Base-by-base conservation (phyloP, 202 grass and related monocot species). In the Panicum virgatum region DNA sequence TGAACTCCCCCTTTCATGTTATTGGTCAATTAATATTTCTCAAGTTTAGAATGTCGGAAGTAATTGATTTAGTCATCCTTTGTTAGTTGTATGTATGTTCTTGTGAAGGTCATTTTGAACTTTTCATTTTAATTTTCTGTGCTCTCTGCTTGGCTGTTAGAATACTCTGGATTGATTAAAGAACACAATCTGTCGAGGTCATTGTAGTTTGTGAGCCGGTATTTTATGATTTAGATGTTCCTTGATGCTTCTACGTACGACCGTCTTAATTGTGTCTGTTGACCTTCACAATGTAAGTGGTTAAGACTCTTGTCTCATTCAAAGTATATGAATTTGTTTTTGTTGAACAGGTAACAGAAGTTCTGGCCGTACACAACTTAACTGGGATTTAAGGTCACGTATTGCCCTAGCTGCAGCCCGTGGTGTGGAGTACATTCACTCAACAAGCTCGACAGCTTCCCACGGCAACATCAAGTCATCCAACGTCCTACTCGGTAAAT, bases 381-480 rank as follows among this genome's bases (percentile, higher is more conserved):
- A 95, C 72, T 92, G 82, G 93, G 63, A 81, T 18, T 66, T 69
- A 60, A 92, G 90, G 66, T 81, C 85, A 67, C 83, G 51, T 79
- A 90, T 95, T 71, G 82, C 90, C 9, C 79, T 90, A 22, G 85
- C 87, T 46, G 79, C 88, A 20, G 93, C 93, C 62, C 61, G 45
- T 60, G 93, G 90, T 9, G 9, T 95, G 3, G 83, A 90, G 76
- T 95, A 88, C 88, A 92, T 95, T 45, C 93, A 95, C 76, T 85
- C 87, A 7, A 88, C 50, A 0, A 86, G 82, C 34, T 86, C 90
- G 18, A 66, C 14, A 5, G 73, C 87, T 50, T 88, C 82, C 46
- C 93, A 96, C 14, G 93, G 93, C 58, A 96, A 91, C 62, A 91
- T 96, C 72, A 96, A 91, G 79, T 86, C 88, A 34, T 87, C 93